Evolutionary conservation across 192 early-diverging fungal species (phyloP), one percentile per base, ranked within the genome.

Genomic region (Mortierella alpina): DNA sequence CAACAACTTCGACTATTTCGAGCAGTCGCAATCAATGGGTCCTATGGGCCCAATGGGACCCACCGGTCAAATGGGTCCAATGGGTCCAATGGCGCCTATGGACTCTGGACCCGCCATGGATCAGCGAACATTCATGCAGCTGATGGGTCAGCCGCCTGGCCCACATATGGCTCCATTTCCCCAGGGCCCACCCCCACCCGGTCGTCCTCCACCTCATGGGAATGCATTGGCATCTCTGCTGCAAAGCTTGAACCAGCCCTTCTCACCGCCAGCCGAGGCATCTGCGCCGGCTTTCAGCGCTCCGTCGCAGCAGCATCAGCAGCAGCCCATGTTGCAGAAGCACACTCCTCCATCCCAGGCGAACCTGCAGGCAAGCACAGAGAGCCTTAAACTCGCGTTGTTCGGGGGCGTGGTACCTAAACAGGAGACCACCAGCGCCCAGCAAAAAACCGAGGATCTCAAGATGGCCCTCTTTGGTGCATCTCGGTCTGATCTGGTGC

Each of bases 311-410:
- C 56, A 44, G 9, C 31, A n/a, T 2, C 65, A 75, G 15, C 55
- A 73, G 47, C 68, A 66, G n/a, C 48, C 60, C 7, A 56, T 44
- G 45, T 59, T 63, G 45, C 68, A 65, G 48, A 15, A 63, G 17
- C 65, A 51, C 17, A 68, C 49, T 7, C 45, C 63, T 15, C 63
- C 47, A 0, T 57, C 57, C 9, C 70, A 80, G n/a, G 66, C 60
- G 2, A 70, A 80, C 20, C 64, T 79, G 22, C 76, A 79, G 31
- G 77, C 69, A 4, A 72, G 65, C 60, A 84, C 85, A 13, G 71
- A 82, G 11, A 77, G 77, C 48, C 63, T 86, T 12, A 86, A 86
- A 62, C 59, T 79, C 22, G 83, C 78, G 4, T 55, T 86, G 42
- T 86, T 86, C 64, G 85, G 85, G 44, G 71, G n/a, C 7, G 31